Evolutionary conservation across 2,329 filamentous ascomycete species (phyloP), one percentile per base, ranked within the genome.

Genomic region (Epichloe gansuensis): DNA sequence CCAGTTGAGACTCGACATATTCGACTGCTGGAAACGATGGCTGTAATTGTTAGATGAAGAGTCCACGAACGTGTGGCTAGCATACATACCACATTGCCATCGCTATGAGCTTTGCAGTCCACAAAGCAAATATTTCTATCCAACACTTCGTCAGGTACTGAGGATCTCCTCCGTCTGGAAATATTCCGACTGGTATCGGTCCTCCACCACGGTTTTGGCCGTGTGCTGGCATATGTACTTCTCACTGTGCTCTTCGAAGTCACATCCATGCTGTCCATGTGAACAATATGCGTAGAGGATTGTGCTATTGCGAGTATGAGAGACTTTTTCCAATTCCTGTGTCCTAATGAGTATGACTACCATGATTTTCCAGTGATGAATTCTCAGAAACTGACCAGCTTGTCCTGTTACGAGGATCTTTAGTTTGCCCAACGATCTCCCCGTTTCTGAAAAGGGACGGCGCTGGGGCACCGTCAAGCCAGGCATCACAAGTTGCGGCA

Each of bases 101-200:
- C 70, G 41, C 74, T 70, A 65, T 80, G 81, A 12, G 83, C 82
- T 11, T 85, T 81, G 2, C 87, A 91, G 68, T 97, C 91, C 53
- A 96, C 82, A 63, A 98, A 96, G 66, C 89, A 95, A 5, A 98
- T 70, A 63, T 98, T 98, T 34, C 91, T 80, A 63, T 97, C 91
- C 45, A 97, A 71, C 40, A 96, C 78, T 23, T 81, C 78, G 56
- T 93, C 89, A 7, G 82, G 82, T 49, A 55, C 49, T 5, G 61
- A 63, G 5, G 86, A 91, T 63, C 83, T 87, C 60, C 85, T 77
- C 61, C 82, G 76, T 46, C 78, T 55, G 78, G 68, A 48, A 74
- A 70, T 53, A 25, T 42, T 53, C 55, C 85, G 81, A 51, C 90
- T 84, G 47, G 88, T 67, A 61, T 93, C 85, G 13, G 84, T 83